phyloP scores from a whole-genome alignment of 2,329 filamentous ascomycete genomes.

The Trichophyton simii region DNA sequence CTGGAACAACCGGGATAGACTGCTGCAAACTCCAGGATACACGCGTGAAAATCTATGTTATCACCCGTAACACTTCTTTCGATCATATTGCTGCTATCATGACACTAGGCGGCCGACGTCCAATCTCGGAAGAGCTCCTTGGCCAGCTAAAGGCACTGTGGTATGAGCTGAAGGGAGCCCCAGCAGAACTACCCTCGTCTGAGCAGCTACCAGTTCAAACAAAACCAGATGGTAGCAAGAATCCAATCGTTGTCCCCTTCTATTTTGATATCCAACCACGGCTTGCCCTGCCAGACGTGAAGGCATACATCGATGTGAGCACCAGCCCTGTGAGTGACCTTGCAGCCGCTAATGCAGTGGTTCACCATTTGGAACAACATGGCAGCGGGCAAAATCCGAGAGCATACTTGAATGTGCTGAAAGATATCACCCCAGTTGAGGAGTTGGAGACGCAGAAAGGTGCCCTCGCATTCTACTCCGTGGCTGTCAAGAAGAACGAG shows the following conservation, averaged over 20 bases:
- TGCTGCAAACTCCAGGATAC: background rate
- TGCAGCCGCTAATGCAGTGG: background rate
- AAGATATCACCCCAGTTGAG: background rate
- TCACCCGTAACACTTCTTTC: conserved; percentile 59
- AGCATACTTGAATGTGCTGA: background rate
- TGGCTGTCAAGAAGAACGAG: background rate
- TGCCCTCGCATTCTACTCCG: background rate
- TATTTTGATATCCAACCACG: background rate
- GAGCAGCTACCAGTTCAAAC: background rate
- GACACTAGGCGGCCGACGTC: conserved; percentile 38
- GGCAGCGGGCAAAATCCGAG: background rate
- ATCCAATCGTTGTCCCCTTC: background rate
- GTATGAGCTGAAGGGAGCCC: background rate
- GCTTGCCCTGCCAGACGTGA: background rate
- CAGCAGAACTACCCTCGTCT: background rate
- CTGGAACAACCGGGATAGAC: background rate
- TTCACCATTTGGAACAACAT: background rate
- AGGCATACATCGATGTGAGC: background rate
- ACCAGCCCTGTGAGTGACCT: background rate
- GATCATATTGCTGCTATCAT: conserved; percentile 66
- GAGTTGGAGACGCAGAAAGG: background rate
- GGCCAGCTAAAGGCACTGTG: background rate
- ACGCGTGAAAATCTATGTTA: background rate
- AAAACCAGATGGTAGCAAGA: background rate
- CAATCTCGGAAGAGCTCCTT: background rate